phyloP scores from a whole-genome alignment of 2,329 filamentous ascomycete species.

The Ophiostoma quercus region DNA sequence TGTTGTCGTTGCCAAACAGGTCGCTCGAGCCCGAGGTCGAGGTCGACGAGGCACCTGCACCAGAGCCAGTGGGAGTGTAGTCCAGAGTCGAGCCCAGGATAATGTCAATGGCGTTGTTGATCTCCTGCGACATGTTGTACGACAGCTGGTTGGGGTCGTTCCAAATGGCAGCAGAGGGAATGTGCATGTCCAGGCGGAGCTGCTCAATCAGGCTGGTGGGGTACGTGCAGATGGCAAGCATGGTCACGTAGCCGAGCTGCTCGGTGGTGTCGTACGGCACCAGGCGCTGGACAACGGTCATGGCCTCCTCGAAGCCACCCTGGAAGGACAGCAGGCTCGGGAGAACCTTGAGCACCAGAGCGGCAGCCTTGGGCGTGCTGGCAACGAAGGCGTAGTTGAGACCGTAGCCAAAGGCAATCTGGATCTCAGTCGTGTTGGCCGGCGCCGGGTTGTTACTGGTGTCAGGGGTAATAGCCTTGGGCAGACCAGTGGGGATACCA shows the following conservation, averaged over 20 bases:
- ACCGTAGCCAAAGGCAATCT: slow-evolving; percentile 75
- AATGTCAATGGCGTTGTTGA: slow-evolving; percentile 78
- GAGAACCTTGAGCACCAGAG: slow-evolving; percentile 78
- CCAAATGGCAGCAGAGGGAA: slow-evolving; percentile 70
- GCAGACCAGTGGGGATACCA: slow-evolving; percentile 61
- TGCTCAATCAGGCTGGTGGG: slow-evolving; percentile 63
- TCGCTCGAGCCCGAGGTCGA: slow-evolving; percentile 33
- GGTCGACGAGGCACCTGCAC: slow-evolving; percentile 34
- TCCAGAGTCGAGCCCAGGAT: slow-evolving; percentile 42
- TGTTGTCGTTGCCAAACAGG: slow-evolving; percentile 35
- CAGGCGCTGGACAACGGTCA: slow-evolving; percentile 65
- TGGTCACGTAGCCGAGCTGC: slow-evolving; percentile 72
- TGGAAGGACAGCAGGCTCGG: slow-evolving; percentile 65
- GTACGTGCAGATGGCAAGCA: slow-evolving; percentile 64
- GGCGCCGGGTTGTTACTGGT: slow-evolving; percentile 51
- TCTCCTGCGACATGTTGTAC: slow-evolving; percentile 67
- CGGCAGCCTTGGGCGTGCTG: slow-evolving; percentile 62
- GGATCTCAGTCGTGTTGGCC: slow-evolving; percentile 64
- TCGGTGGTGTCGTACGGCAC: slow-evolving; percentile 68
- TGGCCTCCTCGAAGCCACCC: slow-evolving; percentile 46
- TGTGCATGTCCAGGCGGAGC: slow-evolving; percentile 63
- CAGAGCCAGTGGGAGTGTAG: slow-evolving; percentile 37
- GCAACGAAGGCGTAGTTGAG: slow-evolving; percentile 84
- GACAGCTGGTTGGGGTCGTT: slow-evolving; percentile 59
- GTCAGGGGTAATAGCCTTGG: slow-evolving; percentile 68